phyloP scores from a whole-genome alignment of 345 rosid genomes.

The Rhodomyrtus tomentosa region DNA sequence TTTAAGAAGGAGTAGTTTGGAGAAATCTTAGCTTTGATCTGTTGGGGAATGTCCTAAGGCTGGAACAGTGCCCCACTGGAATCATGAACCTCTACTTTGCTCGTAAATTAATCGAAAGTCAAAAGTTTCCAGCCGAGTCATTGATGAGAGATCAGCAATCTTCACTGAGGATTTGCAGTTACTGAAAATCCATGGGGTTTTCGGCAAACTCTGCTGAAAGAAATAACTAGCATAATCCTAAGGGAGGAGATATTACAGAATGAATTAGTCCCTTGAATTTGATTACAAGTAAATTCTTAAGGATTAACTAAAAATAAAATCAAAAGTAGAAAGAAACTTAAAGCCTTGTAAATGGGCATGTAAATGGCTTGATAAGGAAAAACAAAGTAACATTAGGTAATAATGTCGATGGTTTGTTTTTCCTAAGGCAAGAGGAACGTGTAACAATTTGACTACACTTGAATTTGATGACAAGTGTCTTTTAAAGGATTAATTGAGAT shows the following conservation, averaged over 20 bases:
- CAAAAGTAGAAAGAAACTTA: background rate
- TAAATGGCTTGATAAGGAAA: background rate
- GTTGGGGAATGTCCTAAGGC: background rate
- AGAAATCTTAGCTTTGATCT: background rate
- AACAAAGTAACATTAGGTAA: background rate
- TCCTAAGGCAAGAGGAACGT: background rate
- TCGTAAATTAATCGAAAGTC: background rate
- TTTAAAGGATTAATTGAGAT: background rate
- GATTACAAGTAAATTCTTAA: background rate
- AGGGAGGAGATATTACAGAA: background rate
- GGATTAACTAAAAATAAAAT: background rate
- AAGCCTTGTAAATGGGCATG: background rate
- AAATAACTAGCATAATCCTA: background rate
- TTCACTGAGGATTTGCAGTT: background rate
- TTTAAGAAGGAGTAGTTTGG: background rate
- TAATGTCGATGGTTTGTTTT: background rate
- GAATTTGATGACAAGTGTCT: background rate
- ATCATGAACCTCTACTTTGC: background rate
- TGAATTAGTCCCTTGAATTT: background rate
- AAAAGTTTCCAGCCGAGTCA: background rate
- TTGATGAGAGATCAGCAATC: background rate
- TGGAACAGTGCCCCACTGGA: background rate
- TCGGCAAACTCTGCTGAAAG: background rate
- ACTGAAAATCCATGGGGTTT: background rate
- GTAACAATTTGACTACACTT: background rate